Base-by-base conservation (phyloP, 2,329 filamentous ascomycete species). In the Aspergillus viridinutans region DNA sequence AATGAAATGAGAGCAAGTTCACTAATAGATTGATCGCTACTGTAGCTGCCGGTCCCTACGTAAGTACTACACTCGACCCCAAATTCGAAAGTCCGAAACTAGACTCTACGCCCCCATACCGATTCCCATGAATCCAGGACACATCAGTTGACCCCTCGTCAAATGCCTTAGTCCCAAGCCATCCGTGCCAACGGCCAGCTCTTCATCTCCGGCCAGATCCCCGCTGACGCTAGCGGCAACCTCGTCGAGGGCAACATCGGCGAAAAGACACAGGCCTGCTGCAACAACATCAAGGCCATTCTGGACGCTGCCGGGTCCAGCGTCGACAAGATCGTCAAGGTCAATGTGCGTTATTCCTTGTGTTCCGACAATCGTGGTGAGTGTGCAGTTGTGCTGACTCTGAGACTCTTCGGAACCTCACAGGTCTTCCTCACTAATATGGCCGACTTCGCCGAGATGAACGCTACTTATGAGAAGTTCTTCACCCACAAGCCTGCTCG, bases 371-470 rank as follows among this genome's bases (percentile, higher is more conserved):
- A 10, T 26, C 35, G 10, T 14, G 20, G 3, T 20, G 23, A 29
- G 21, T 10, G 20, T 32, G 21, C n/a, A 4, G 29, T 9, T 25
- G 51, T 9, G 29, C 20, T 51, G 32, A 48, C 26, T 17, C 21
- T 35, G 21, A 17, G 42, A 5, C 3, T 26, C 7, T 9, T 45
- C 14, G 17, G 12, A n/a, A n/a, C n/a, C n/a, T 26, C 25, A 29
- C 43, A 78, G 76, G 88, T 96, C 71, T 97, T 97, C 83, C 79
- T 97, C 60, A 88, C 89, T 52, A 89, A 95, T 76, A 97, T 97
- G 93, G 84, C 82, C 61, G 83, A 94, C 77, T 97, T 97, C 72
- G 86, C 83, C 51, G 84, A 87, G 71, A 90, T 91, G 86, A 92
- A 91, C 74, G 81, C 82, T 65, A 82, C 87, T 50, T 91, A 90